Evolutionary conservation across 495 filamentous ascomycete species (phyloP).

Genomic region (Chaetomium cochliodes): DNA sequence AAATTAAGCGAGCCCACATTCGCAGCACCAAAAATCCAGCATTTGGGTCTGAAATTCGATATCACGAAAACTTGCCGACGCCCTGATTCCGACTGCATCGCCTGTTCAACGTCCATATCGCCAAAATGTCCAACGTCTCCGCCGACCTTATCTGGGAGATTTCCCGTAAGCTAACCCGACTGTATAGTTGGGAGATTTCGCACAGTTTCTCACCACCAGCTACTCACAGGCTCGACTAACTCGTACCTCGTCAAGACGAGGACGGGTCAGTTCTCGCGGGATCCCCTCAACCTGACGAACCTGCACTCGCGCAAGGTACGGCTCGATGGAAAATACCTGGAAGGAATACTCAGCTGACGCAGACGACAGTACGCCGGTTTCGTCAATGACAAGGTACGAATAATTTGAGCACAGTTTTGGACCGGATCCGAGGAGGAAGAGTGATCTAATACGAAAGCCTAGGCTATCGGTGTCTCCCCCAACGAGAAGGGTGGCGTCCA

Average conservation of each 20-base stretch:
- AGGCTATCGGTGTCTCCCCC: slow-evolving; percentile 79
- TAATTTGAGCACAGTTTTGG: slow-evolving; percentile 9
- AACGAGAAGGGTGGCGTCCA: slow-evolving; percentile 66
- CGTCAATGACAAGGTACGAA: slow-evolving; percentile 84
- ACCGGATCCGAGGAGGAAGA: slow-evolving; percentile 5
- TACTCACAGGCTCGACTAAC: slow-evolving; percentile 67
- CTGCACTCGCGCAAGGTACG: slow-evolving; percentile 85
- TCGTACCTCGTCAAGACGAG: slow-evolving; percentile 88
- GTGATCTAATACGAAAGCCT: slow-evolving; percentile 27
- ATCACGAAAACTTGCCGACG: slow-evolving; percentile 34
- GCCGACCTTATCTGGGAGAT: slow-evolving; percentile 89
- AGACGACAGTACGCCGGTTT: slow-evolving; percentile 74
- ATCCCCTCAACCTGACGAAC: slow-evolving; percentile 89
- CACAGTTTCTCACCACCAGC: slow-evolving; percentile 10
- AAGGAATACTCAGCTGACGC: slow-evolving; percentile 34
- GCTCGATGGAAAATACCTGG: not conserved
- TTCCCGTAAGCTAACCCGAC: slow-evolving; percentile 62
- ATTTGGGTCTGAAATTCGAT: slow-evolving; percentile 36
- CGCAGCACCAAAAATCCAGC: slow-evolving; percentile 31
- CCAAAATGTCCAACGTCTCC: slow-evolving; percentile 65
- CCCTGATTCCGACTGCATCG: slow-evolving; percentile 35
- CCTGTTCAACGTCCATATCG: slow-evolving; percentile 30
- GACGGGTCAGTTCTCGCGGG: slow-evolving; percentile 78
- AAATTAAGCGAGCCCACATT: slow-evolving; percentile 50
- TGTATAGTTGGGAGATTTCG: not conserved